Evolutionary conservation across 768 basidiomycete species (phyloP).

Genomic region (Suillus sp.): DNA sequence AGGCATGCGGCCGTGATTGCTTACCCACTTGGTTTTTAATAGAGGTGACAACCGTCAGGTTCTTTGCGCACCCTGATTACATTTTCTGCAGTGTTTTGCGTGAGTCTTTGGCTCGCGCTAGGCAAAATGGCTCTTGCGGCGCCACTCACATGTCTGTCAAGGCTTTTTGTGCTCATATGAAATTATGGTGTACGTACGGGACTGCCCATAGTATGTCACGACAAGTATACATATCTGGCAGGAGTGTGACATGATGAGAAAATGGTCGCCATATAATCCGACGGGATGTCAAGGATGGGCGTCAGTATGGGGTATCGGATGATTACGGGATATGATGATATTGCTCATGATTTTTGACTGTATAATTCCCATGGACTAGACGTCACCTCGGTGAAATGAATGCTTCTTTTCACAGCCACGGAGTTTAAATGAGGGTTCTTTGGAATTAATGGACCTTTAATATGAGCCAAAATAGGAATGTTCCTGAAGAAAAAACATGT

Average conservation of each 20-base stretch:
- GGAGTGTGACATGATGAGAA: not conserved
- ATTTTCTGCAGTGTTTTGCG: not conserved
- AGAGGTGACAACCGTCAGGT: not conserved
- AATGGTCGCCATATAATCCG: not conserved
- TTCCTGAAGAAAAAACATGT: conserved; percentile 9
- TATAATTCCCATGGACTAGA: conserved; percentile 11
- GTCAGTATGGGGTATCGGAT: conserved; percentile 3
- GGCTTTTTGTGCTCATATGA: not conserved
- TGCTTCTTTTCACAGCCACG: conserved; percentile 18
- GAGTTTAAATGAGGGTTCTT: conserved; percentile 13
- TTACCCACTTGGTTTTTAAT: not conserved
- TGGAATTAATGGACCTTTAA: conserved; percentile 17
- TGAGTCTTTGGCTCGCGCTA: not conserved
- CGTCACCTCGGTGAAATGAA: conserved; percentile 10
- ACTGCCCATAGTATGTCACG: not conserved
- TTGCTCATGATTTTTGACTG: too few species aligned
- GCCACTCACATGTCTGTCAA: conserved; percentile 5
- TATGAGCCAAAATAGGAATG: conserved; percentile 4
- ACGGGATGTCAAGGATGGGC: too few species aligned
- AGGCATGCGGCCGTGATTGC: not conserved
- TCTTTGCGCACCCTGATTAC: too few species aligned
- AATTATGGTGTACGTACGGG: not conserved
- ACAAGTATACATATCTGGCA: not conserved
- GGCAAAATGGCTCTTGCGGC: not conserved
- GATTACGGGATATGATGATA: not conserved